Evolutionary conservation across 257 asterid species (phyloP).

Genomic region (Penstemon davidsonii): DNA sequence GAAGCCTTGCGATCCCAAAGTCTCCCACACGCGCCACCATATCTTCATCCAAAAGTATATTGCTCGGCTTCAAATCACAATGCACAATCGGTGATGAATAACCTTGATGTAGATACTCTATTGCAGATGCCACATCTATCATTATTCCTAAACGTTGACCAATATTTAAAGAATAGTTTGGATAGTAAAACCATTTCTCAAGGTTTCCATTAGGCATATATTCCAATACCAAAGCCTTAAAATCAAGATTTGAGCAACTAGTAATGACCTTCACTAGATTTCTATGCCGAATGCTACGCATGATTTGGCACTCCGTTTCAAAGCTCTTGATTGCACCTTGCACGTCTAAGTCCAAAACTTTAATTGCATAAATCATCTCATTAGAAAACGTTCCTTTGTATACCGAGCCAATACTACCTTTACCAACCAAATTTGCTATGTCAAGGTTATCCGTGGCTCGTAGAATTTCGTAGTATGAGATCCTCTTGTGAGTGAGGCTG

Average conservation of each 20-base stretch:
- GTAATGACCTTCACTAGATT: constrained; percentile 9
- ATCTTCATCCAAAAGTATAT: no score
- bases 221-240: constrained; percentile 14
- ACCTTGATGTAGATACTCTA: no score
- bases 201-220: constrained; percentile 22
- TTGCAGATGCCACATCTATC: constrained; percentile 9
- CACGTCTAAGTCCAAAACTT: background rate
- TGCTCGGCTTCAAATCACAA: no score
- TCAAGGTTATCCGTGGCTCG: background rate
- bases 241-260: background rate
- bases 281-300: constrained; percentile 17
- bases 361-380: background rate
- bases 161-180: background rate
- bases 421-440: background rate
- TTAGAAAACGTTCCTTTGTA: background rate
- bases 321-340: constrained; percentile 18
- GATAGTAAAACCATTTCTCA: background rate
- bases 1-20: background rate
- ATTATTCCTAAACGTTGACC: constrained; percentile 1
- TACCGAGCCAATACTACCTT: background rate
- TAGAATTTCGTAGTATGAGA: constrained; percentile 8
- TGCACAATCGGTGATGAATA: no score
- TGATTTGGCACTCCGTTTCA: background rate
- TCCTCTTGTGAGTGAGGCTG: background rate
- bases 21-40: no score